A percentile compares a stretch with the other conserved stretches of the same genome.
Conservation (phyloP, 768 basidiomycete genomes). For the Cystofilobasidium macerans region DNA sequence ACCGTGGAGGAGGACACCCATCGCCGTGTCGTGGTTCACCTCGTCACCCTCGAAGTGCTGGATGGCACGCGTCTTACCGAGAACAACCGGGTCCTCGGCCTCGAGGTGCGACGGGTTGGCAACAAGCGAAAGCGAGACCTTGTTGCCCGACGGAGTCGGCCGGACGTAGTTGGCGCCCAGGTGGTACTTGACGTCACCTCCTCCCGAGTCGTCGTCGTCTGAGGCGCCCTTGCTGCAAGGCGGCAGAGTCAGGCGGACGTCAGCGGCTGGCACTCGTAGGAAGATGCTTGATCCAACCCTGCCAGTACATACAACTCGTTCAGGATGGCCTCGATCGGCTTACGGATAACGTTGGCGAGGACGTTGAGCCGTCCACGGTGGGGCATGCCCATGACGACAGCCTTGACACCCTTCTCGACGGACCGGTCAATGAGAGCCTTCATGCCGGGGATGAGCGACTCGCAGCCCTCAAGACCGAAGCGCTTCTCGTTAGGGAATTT, state of each 20-base stretch:
- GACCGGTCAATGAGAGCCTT: conserved; percentile 98
- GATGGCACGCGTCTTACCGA: conserved; percentile 94
- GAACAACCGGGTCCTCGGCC: conserved; percentile 94
- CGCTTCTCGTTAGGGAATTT: conserved; percentile 99
- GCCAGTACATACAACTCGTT: conserved; percentile 41
- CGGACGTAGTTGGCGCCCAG: conserved; percentile 97
- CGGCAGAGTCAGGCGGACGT: not conserved
- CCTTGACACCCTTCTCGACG: conserved; percentile 88
- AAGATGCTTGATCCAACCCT: no score
- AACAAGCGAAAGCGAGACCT: conserved; percentile 90
- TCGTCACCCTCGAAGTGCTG: conserved; percentile 91
- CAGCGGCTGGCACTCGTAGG: not conserved
- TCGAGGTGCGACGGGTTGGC: conserved; percentile 98
- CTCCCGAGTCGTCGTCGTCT: conserved; percentile 61
- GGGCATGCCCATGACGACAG: conserved; percentile 97
- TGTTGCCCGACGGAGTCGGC: conserved; percentile 95
- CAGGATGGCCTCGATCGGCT: conserved; percentile 93
- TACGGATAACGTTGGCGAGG: conserved; percentile 93
- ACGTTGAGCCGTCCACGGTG: conserved; percentile 98
- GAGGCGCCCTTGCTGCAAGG: conserved; percentile 48
- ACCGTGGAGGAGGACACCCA: conserved; percentile 91
- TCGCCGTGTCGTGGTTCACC: conserved; percentile 60
- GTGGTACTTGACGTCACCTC: conserved; percentile 97
- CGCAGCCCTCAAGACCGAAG: conserved; percentile 96
- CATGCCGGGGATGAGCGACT: conserved; percentile 96